These are phyloP conservation scores for Tanozyma kutaoensis DNA, from an alignment of 805 yeast genomes.

Conservation along the genomic window DNA sequence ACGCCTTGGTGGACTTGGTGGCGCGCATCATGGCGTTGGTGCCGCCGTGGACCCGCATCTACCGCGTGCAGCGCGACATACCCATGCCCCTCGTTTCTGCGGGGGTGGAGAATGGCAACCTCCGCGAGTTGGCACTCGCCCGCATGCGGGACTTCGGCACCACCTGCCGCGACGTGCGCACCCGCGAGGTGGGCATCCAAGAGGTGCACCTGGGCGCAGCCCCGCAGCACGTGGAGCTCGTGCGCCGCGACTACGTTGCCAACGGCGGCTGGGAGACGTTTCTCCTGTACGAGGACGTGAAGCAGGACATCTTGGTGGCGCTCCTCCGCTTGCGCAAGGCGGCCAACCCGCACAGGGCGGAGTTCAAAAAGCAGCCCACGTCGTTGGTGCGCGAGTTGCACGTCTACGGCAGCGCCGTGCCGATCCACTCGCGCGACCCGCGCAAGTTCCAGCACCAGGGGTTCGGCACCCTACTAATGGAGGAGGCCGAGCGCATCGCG, in stretches of 20 bases:
- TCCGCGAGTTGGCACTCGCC: slow-evolving; percentile 89
- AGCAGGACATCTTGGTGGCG: slow-evolving; percentile 90
- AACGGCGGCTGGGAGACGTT: slow-evolving; percentile 99
- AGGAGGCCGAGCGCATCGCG: slow-evolving; percentile 94
- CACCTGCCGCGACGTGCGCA: slow-evolving; percentile 87
- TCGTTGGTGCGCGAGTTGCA: slow-evolving; percentile 95
- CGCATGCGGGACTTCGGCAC: slow-evolving; percentile 98
- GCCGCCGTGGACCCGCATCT: slow-evolving; percentile 98
- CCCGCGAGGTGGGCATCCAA: slow-evolving; percentile 97
- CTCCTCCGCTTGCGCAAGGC: slow-evolving; percentile 80
- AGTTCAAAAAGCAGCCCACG: slow-evolving; percentile 70
- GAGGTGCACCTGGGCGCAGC: slow-evolving; percentile 95
- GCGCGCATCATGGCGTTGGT: slow-evolving; percentile 93
- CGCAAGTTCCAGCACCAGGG: slow-evolving; percentile 98
- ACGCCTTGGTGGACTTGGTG: slow-evolving; percentile 84
- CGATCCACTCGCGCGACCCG: slow-evolving; percentile 92
- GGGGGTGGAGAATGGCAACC: slow-evolving; percentile 95
- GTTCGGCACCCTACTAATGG: slow-evolving; percentile 94
- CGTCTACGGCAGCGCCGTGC: slow-evolving; percentile 96
- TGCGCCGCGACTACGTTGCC: slow-evolving; percentile 92
- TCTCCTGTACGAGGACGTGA: slow-evolving; percentile 90
- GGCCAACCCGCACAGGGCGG: slow-evolving; percentile 77
- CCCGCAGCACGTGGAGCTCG: slow-evolving; percentile 93
- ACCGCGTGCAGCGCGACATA: slow-evolving; percentile 96
- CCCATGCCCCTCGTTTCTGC: slow-evolving; percentile 98